Evolutionary conservation across 2,329 filamentous ascomycete genomes (phyloP), one percentile per base, ranked within the genome.

Genomic region (Apiospora saccharicola): DNA sequence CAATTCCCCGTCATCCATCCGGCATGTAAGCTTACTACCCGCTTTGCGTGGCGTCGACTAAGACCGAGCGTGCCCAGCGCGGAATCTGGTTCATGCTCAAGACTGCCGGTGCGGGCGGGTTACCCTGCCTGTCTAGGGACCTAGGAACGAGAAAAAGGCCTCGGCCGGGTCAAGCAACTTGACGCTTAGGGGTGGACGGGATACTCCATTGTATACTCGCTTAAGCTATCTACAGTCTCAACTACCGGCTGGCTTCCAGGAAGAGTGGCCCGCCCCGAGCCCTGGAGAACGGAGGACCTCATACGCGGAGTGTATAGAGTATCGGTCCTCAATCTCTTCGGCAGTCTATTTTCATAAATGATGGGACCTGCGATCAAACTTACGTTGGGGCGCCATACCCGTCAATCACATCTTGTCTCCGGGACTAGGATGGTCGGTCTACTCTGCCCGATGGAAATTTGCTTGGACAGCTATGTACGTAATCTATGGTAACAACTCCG

Each of bases 271-370:
- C 57, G 57, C 57, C 57, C 57, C 57, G 57, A 64, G 57, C 34
- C 57, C 53, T 34, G 26, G 53, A 37, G 57, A n/a, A 34, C 30
- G 57, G 34, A 41, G 57, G 34, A 41, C 57, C 57, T 64, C 57
- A 41, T 64, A 64, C 57, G 57, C 57, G n/a, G 37, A 64, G 57
- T 64, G 57, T 64, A 19, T 64, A 64, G 57, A 64, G n/a, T 64
- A 19, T 64, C 57, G 57, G 57, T 64, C 57, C 57, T 64, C 57
- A 64, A 64, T 64, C 16, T 64, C 57, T 64, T 64, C 57, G 22
- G 57, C 57, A 41, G 57, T 64, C 57, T 64, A 64, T 64, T 64
- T 64, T 64, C 19, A 30, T 37, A 37, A 41, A 64, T 34, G 57
- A 64, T 41, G 57, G 57, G 57, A 41, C 57, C 34, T 64, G 41